Conservation (phyloP, 148 eudicot species). For the Rhododendron ferrugineum region DNA sequence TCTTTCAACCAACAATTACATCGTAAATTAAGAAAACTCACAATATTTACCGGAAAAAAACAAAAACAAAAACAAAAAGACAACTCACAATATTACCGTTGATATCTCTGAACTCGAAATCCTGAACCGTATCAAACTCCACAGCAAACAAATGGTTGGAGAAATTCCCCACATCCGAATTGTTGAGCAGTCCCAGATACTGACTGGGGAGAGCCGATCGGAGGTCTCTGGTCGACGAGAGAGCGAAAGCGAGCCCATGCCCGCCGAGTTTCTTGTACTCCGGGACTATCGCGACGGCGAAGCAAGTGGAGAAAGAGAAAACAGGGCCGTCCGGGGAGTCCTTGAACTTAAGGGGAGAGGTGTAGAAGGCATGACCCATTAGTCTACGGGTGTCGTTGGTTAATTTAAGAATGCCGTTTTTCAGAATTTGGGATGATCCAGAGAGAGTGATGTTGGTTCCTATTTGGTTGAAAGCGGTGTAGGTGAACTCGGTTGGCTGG, state of each 20-base stretch:
- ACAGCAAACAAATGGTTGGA: constrained; percentile 38
- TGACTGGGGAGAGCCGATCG: constrained; percentile 18
- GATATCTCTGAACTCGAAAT: constrained; percentile 27
- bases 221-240: constrained; percentile 18
- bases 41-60: too few species aligned
- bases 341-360: constrained; percentile 21
- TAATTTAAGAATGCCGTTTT: constrained; percentile 26
- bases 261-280: constrained; percentile 44
- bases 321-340: constrained; percentile 9
- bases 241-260: constrained; percentile 47
- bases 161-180: constrained; percentile 10
- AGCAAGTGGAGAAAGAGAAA: constrained; percentile 38
- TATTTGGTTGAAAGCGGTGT: background rate
- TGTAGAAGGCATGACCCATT: constrained; percentile 40
- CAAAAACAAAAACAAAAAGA: background rate
- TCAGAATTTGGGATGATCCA: constrained; percentile 11
- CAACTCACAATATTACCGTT: constrained; percentile 3
- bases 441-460: constrained; percentile 17
- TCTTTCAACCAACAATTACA: background rate
- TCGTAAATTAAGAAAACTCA: too few species aligned
- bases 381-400: constrained; percentile 24
- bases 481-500: constrained; percentile 13
- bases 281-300: constrained; percentile 35
- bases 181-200: constrained; percentile 31
- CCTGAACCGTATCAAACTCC: constrained; percentile 35